Percentiles rank a stretch among this genome's conserved stretches.
These are phyloP conservation scores for Calcarisporium arbuscula DNA, from an alignment of 2,329 filamentous ascomycete genomes.

Conservation along the genomic window DNA sequence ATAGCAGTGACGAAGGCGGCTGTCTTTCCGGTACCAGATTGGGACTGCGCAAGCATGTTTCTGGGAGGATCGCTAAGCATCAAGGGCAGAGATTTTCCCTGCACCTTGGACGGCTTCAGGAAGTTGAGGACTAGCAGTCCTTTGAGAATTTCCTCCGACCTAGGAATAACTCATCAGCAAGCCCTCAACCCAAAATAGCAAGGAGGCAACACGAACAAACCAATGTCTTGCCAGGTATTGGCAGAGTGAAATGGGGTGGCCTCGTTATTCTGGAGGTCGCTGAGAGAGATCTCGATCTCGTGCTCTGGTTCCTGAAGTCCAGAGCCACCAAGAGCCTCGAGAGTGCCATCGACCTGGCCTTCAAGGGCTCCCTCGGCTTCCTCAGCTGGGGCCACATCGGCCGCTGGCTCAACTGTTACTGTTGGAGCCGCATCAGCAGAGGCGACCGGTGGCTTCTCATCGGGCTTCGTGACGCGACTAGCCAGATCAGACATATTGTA, in stretches of 20 bases:
- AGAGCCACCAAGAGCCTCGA: slow-evolving; percentile 38
- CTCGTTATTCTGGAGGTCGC: slow-evolving; percentile 78
- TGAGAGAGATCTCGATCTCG: slow-evolving; percentile 88
- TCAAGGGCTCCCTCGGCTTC: slow-evolving; percentile 19
- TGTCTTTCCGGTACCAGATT: slow-evolving; percentile 97
- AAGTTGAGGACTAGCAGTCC: slow-evolving; percentile 80
- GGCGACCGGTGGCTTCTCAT: slow-evolving; percentile 18
- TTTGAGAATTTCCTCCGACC: slow-evolving; percentile 56
- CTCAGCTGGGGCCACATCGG: slow-evolving; percentile 16
- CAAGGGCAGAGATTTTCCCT: slow-evolving; percentile 87
- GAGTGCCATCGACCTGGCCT: slow-evolving; percentile 30
- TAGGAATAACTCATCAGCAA: slow-evolving; percentile 12
- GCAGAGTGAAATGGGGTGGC: slow-evolving; percentile 84
- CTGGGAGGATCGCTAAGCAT: slow-evolving; percentile 79
- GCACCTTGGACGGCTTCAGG: slow-evolving; percentile 93
- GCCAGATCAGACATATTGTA: slow-evolving; percentile 42
- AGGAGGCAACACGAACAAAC: slow-evolving; percentile 56
- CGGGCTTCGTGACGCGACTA: slow-evolving; percentile 44
- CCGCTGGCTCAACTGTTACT: slow-evolving; percentile 13
- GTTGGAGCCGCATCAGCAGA: slow-evolving; percentile 13
- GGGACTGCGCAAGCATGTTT: slow-evolving; percentile 98
- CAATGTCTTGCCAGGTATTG: slow-evolving; percentile 76
- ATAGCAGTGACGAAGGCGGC: slow-evolving; percentile 93
- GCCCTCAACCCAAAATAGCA: background rate
- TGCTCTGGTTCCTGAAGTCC: slow-evolving; percentile 66